Conservation (phyloP, 352 stramenopile species). For the Paralagenidium karlingii region DNA sequence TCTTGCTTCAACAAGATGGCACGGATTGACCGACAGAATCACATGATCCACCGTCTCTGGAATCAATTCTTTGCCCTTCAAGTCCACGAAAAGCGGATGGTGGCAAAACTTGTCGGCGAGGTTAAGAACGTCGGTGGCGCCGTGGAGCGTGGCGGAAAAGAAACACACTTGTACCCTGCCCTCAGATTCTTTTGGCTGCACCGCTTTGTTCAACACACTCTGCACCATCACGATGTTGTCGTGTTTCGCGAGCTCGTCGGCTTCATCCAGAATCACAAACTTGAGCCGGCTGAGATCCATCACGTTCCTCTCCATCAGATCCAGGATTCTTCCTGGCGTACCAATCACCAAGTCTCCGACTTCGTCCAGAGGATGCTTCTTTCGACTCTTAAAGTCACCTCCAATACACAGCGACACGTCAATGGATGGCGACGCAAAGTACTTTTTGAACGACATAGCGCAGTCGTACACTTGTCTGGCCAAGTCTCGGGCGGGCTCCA, state of each 20-base stretch:
- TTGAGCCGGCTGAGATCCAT: conserved; percentile 78
- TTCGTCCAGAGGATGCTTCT: too few species aligned
- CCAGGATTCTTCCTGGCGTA: conserved; percentile 86
- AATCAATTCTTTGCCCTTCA: too few species aligned
- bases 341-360: conserved; percentile 91
- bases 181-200: too few species aligned
- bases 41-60: too few species aligned
- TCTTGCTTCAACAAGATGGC: too few species aligned
- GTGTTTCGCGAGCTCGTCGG: conserved; percentile 90
- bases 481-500: conserved; percentile 96
- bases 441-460: conserved; percentile 79
- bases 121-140: conserved; percentile 21
- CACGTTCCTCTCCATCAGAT: conserved; percentile 88
- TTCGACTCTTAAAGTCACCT: conserved; percentile 80
- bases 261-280: conserved; percentile 91
- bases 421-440: too few species aligned
- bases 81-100: too few species aligned
- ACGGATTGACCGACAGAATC: too few species aligned
- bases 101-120: too few species aligned
- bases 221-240: conserved; percentile 85
- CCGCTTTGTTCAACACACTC: too few species aligned
- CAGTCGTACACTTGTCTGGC: conserved; percentile 97
- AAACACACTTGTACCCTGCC: too few species aligned
- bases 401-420: conserved; percentile 84
- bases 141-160: conserved; percentile 66